These are phyloP conservation scores for Fomitopsis betulina DNA, from an alignment of 1,284 basidiomycete genomes.

Conservation along the genomic window DNA sequence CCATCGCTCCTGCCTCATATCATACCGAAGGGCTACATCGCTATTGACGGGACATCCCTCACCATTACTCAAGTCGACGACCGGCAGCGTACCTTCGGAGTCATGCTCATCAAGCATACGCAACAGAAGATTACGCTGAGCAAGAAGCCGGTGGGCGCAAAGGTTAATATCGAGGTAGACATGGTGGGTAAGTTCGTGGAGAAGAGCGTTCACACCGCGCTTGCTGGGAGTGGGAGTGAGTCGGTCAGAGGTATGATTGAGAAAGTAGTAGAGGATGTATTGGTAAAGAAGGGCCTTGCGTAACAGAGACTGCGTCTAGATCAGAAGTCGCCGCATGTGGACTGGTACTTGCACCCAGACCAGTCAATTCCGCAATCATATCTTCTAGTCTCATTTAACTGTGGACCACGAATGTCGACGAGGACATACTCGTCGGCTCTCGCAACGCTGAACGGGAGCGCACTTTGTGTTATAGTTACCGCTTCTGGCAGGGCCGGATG, in stretches of 20 bases:
- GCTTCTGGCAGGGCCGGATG: too few species aligned
- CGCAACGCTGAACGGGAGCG: neutral
- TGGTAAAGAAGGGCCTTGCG: constrained; percentile 46
- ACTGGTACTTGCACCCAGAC: too few species aligned
- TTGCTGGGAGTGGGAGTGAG: constrained; percentile 56
- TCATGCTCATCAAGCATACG: constrained; percentile 96
- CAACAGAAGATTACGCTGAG: constrained; percentile 86
- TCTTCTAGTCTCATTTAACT: too few species aligned
- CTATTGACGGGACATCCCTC: constrained; percentile 92
- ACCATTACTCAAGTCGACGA: constrained; percentile 88
- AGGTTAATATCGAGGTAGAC: constrained; percentile 94
- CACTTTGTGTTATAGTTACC: neutral
- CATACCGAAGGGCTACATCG: constrained; percentile 95
- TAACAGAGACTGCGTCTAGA: neutral
- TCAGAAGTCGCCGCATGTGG: too few species aligned
- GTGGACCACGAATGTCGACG: too few species aligned
- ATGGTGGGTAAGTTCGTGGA: constrained; percentile 88
- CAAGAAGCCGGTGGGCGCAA: constrained; percentile 71
- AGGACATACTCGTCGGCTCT: too few species aligned
- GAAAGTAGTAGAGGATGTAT: constrained; percentile 64
- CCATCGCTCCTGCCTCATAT: constrained; percentile 78
- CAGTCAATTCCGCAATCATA: too few species aligned
- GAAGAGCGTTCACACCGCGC: constrained; percentile 74
- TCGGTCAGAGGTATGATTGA: constrained; percentile 62
- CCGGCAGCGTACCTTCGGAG: constrained; percentile 64